Evolutionary conservation across 2,329 filamentous ascomycete genomes (phyloP), one percentile per base, ranked within the genome.

Genomic region (Drechslera avenae): DNA sequence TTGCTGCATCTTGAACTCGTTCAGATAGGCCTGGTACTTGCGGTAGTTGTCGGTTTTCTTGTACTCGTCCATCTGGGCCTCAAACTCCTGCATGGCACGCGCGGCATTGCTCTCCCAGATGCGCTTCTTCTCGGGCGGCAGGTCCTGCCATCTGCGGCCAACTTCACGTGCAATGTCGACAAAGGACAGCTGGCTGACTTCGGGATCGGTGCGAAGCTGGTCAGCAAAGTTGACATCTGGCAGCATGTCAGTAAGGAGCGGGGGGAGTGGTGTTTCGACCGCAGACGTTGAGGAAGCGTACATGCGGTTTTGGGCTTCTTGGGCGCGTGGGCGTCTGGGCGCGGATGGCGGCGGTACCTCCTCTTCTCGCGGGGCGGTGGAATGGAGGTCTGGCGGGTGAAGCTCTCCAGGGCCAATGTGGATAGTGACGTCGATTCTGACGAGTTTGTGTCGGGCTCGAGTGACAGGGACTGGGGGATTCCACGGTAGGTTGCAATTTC

Each of bases 171-270:
- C 72, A 50, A 75, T 75, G 42, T 73, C 64, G 4, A 74, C 69
- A 53, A 75, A 75, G 12, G 70, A 71, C 8, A 74, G 61, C 13
- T 64, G 54, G 52, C 62, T 67, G 46, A 75, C 62, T 17, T 62
- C 61, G 14, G 71, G 72, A 31, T 74, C 62, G 9, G 64, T 67
- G 14, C 73, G 72, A 17, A 73, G 67, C 36, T 73, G 56, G 42
- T 75, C 73, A 39, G 73, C 71, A 59, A 75, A 75, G 42, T 74
- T 74, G n/a, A 75, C 73, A 53, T 75, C 71, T 73, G 32, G 7
- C 21, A 23, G 18, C 17, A 18, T 13, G 49, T 64, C 57, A 64
- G 56, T 36, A 14, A 14, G 40, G 40, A 23, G 18, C 5, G 5
- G 14, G 5, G 7, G 12, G 40, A 23, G 18, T 8, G 5, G 14